Evolutionary conservation across 2,329 filamentous ascomycete species (phyloP).

Genomic region (Ophiosphaerella korrae): DNA sequence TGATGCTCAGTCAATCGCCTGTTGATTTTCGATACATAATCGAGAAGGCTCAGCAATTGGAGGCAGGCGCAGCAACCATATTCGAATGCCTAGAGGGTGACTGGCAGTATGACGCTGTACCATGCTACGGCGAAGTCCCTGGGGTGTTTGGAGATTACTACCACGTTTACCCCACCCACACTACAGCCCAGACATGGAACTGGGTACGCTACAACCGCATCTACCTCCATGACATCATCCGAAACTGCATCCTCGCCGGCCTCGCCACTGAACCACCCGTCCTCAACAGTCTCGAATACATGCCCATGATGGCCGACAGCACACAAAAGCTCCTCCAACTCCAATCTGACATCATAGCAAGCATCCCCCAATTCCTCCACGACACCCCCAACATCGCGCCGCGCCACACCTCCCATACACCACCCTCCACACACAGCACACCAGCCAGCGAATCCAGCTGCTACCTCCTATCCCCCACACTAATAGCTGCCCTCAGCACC

Average conservation of each 20-base stretch:
- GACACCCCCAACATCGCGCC: constrained; percentile 31
- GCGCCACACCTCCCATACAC: neutral
- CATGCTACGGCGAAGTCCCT: constrained; percentile 2
- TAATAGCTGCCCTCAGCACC: no score
- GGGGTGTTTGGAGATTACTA: constrained; percentile 35
- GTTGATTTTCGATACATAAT: constrained; percentile 28
- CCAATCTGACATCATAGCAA: constrained; percentile 42
- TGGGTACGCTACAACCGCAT: constrained; percentile 42
- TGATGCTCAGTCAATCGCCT: constrained; percentile 21
- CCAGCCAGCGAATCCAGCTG: neutral
- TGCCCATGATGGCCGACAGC: constrained; percentile 27
- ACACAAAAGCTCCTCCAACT: constrained; percentile 28
- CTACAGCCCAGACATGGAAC: constrained; percentile 40
- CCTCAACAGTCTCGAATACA: constrained; percentile 25
- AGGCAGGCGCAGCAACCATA: constrained; percentile 21
- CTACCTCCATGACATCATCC: constrained; percentile 44
- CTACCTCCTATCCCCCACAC: neutral
- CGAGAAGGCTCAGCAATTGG: constrained; percentile 31
- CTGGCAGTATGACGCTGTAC: constrained; percentile 32
- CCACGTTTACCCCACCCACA: constrained; percentile 36
- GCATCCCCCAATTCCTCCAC: constrained; percentile 42
- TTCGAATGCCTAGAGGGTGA: constrained; percentile 23
- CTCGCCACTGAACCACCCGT: constrained; percentile 32
- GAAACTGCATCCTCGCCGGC: constrained; percentile 34
- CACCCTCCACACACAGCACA: neutral